Evolutionary conservation across 2,329 filamentous ascomycete species (phyloP).

Genomic region (Tolypocladium tropicale): DNA sequence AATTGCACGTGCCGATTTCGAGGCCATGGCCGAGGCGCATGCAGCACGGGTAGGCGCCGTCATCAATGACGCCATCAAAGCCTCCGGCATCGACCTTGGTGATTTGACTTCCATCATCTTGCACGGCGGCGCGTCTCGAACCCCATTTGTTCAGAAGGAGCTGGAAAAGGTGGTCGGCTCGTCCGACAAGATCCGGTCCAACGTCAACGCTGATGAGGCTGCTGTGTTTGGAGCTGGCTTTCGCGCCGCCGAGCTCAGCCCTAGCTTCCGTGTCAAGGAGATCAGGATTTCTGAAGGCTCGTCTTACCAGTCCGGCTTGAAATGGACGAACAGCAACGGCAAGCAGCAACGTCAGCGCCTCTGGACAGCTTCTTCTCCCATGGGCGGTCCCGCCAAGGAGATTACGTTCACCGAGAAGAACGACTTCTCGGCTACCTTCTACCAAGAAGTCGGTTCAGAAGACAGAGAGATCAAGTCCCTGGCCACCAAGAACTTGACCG

Average conservation of each 20-base stretch:
- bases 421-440: conserved; percentile 73
- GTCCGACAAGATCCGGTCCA: conserved; percentile 73
- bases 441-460: conserved; percentile 53
- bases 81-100: conserved; percentile 59
- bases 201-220: conserved; percentile 94
- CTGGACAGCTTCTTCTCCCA: conserved; percentile 66
- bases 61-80: conserved; percentile 63
- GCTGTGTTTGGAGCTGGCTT: conserved; percentile 95
- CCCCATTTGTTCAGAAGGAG: conserved; percentile 86
- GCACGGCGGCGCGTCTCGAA: conserved; percentile 81
- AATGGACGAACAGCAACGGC: conserved; percentile 58
- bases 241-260: conserved; percentile 83
- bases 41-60: conserved; percentile 57
- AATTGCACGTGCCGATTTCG: conserved; percentile 69
- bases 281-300: conserved; percentile 75
- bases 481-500: conserved; percentile 76
- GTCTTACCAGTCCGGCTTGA: conserved; percentile 63
- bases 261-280: conserved; percentile 96
- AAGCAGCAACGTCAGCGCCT: conserved; percentile 72
- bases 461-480: conserved; percentile 57
- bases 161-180: conserved; percentile 67
- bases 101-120: conserved; percentile 88
- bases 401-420: conserved; percentile 72
- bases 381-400: conserved; percentile 71
- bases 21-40: conserved; percentile 61